Evolutionary conservation across 306 rosid genomes (phyloP).

Genomic region (Malus asiatica): DNA sequence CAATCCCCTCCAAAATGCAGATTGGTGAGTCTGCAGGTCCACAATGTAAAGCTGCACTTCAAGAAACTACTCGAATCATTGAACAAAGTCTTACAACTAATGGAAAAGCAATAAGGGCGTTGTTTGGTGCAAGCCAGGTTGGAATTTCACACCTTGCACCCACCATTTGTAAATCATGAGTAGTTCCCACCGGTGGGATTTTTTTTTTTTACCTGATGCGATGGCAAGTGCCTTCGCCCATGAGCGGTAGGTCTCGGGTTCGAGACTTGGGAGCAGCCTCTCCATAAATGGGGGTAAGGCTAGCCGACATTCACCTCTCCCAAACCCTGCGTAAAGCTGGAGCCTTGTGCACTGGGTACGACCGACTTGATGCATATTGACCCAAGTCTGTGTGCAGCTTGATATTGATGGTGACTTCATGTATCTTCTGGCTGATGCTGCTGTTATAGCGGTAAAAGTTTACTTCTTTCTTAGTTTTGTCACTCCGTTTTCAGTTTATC

Average conservation of each 20-base stretch:
- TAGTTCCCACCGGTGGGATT: slow-evolving; percentile 3
- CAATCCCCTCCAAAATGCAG: slow-evolving; percentile 32
- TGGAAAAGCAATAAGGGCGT: slow-evolving; percentile 43
- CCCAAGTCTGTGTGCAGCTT: slow-evolving; percentile 46
- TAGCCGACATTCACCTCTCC: no score
- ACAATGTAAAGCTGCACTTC: slow-evolving; percentile 77
- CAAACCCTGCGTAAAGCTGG: no score
- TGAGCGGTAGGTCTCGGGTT: no score
- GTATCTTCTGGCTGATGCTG: slow-evolving; percentile 81
- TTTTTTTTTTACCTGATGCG: neutral
- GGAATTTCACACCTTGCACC: slow-evolving; percentile 5
- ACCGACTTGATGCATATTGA: slow-evolving; percentile 7
- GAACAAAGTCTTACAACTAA: slow-evolving; percentile 48
- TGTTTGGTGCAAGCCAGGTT: slow-evolving; percentile 76
- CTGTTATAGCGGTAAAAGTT: slow-evolving; percentile 54
- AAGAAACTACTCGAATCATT: slow-evolving; percentile 58
- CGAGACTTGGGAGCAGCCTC: no score
- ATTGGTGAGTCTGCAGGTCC: slow-evolving; percentile 87
- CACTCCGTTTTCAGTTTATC: neutral
- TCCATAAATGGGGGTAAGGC: no score
- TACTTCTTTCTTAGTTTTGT: slow-evolving; percentile 6
- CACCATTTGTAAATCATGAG: neutral
- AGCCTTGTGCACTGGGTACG: no score
- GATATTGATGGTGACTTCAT: slow-evolving; percentile 76
- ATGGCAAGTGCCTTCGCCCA: no score